Evolutionary conservation across 192 early-diverging fungal genomes (phyloP), one percentile per base, ranked within the genome.

Genomic region (Podila minutissima): DNA sequence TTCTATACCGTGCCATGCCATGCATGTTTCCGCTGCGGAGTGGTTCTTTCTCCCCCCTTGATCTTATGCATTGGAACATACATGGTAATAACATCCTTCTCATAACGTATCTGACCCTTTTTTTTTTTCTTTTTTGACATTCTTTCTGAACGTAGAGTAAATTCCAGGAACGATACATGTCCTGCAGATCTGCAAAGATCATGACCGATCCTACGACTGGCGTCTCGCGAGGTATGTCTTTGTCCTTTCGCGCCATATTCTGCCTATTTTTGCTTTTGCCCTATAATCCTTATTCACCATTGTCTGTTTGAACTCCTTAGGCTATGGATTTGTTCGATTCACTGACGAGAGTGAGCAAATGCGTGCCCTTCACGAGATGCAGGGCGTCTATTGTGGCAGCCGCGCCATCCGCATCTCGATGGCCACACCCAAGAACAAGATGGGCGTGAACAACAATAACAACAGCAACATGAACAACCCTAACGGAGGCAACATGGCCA

Each of bases 311-410:
- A 22, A 32, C 11, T 50, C 8, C 24, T 10, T 67, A 85, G 84
- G 96, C 15, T 99, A 97, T 82, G 98, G 97, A 8, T 99, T 99
- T 86, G 97, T 98, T 61, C 92, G 96, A 19, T 97, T 99, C 74
- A 79, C 84, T 31, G 93, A 95, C 63, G 95, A 96, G 82, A 72
- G 84, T 17, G 98, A 99, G 82, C 93, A 96, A 71, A 91, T 94
- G 73, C 92, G 93, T 50, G 97, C 98, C 2, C 86, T 97, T 55
- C 73, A 87, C 15, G 95, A 98, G 69, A 97, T 99, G 97, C 90
- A 96, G 49, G 96, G 98, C 65, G 78, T 93, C 9, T 75, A 90
- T 73, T 84, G 87, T 71, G 96, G 96, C n/a, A 91, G 91, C 15
- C 89, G 97, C 29, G 89, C 95, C 13, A 96, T 99, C 83, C 93